Conservation (phyloP, 1,139 yeast species). For the Taphrina pruni region DNA sequence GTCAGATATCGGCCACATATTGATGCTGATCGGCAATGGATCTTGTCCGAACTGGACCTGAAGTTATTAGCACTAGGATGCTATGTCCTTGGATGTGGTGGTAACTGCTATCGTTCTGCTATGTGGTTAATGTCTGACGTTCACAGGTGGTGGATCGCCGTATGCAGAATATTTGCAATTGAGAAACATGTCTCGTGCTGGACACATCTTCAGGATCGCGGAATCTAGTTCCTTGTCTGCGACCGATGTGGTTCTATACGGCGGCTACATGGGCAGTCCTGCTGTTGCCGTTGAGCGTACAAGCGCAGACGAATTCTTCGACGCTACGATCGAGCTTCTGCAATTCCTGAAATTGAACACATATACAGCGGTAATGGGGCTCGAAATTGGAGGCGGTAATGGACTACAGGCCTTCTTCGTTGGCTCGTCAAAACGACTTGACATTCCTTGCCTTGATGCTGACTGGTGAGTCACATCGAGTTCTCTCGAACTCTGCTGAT, state of each 20-base stretch:
- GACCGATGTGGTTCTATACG: constrained; percentile 53
- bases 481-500: background rate
- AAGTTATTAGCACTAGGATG: constrained; percentile 57
- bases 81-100: constrained; percentile 59
- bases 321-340: constrained; percentile 52
- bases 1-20: constrained; percentile 53
- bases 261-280: constrained; percentile 59
- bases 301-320: constrained; percentile 50
- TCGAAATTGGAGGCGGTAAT: constrained; percentile 59
- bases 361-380: constrained; percentile 52
- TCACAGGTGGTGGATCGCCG: constrained; percentile 59
- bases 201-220: constrained; percentile 53
- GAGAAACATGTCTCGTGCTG: constrained; percentile 52
- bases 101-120: background rate
- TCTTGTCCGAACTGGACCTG: constrained; percentile 54
- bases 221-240: constrained; percentile 48
- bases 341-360: constrained; percentile 48
- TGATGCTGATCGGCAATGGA: constrained; percentile 54
- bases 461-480: constrained; percentile 49
- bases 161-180: constrained; percentile 55
- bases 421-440: constrained; percentile 50
- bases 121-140: no score
- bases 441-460: constrained; percentile 55
- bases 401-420: constrained; percentile 54
- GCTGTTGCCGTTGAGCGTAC: constrained; percentile 39